Percentiles rank a stretch among this genome's conserved stretches.
Evolutionary conservation across 208 protist species (phyloP).

Genomic region (Histomonas meleagridis): DNA sequence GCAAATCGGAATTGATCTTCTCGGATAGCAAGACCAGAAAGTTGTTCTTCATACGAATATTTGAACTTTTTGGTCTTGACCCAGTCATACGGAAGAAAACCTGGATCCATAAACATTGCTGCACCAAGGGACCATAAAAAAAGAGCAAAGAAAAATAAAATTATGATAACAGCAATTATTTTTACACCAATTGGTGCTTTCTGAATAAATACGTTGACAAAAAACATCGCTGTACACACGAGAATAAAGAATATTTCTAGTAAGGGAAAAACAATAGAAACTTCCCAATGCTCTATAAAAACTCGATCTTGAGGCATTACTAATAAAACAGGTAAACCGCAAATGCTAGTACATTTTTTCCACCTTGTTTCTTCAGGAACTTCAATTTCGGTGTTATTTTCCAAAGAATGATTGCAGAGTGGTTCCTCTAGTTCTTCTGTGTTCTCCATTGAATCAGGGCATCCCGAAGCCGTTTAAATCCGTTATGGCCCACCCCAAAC

Average conservation of each 20-base stretch:
- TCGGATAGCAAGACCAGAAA: background rate
- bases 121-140: background rate
- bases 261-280: no score
- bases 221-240: no score
- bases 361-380: background rate
- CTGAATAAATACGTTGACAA: no score
- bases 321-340: background rate
- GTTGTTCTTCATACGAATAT: background rate
- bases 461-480: no score
- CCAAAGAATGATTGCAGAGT: no score
- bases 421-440: no score
- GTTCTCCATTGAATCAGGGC: no score
- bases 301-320: background rate
- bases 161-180: background rate
- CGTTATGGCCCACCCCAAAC: no score
- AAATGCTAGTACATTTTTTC: background rate
- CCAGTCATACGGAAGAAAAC: background rate
- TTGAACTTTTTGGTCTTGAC: background rate
- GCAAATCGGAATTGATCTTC: background rate
- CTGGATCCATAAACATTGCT: conserved; percentile 18
- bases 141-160: background rate
- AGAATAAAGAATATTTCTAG: no score
- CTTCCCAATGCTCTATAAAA: no score
- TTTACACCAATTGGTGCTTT: background rate
- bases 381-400: no score